These are phyloP conservation scores for Chlamydomonas sp. DNA, from an alignment of 139 green algal species.

Conservation along the genomic window DNA sequence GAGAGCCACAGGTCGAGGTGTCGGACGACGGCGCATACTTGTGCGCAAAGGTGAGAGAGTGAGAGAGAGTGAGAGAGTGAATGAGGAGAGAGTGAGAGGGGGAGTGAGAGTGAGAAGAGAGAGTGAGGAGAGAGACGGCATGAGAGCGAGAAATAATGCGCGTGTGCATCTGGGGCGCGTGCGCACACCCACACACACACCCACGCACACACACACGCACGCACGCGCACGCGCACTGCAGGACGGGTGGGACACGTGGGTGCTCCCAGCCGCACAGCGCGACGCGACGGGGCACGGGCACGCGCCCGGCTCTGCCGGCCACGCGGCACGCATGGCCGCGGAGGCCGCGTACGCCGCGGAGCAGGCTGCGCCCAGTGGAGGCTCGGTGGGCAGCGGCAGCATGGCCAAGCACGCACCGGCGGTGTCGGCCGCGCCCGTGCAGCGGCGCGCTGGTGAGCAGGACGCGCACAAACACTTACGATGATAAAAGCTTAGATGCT, in stretches of 20 bases:
- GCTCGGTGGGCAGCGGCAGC: not conserved
- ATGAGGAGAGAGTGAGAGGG: too few relatives aligned
- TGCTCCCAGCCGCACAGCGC: constrained; percentile 40
- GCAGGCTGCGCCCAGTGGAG: not conserved
- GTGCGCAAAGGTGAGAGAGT: constrained; percentile 28
- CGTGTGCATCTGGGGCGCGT: not conserved
- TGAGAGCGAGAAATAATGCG: not conserved
- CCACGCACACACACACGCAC: too few relatives aligned
- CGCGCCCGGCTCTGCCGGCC: not conserved
- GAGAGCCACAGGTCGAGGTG: constrained; percentile 50
- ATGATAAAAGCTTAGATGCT: too few relatives aligned
- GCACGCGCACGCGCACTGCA: too few relatives aligned
- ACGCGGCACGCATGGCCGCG: not conserved
- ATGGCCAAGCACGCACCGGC: not conserved
- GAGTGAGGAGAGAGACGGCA: constrained; percentile 38
- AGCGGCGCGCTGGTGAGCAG: too few relatives aligned
- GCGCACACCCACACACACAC: too few relatives aligned
- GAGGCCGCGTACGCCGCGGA: not conserved
- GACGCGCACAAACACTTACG: too few relatives aligned
- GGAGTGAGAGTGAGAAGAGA: constrained; percentile 51
- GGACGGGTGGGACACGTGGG: constrained; percentile 61
- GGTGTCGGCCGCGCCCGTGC: not conserved
- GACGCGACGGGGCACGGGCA: too few relatives aligned
- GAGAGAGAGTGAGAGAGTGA: constrained; percentile 61
- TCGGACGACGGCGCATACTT: constrained; percentile 33